Evolutionary conservation across 495 filamentous ascomycete species (phyloP).

Genomic region (Aspergillus asperescens): DNA sequence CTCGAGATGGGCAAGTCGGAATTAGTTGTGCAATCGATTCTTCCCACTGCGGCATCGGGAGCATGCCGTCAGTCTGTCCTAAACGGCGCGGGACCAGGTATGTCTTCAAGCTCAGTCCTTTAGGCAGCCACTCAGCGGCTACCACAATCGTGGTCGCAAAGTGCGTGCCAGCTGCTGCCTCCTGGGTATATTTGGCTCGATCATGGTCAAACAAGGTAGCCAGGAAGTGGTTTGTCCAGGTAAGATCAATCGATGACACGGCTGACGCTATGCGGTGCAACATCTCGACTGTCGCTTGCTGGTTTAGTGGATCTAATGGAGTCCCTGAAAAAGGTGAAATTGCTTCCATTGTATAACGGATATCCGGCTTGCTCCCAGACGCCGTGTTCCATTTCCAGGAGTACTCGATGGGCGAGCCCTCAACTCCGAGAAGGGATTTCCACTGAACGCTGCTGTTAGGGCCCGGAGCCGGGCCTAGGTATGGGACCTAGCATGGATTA

Average conservation of each 20-base stretch:
- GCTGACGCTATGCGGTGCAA: background rate
- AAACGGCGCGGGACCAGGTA: background rate
- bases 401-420: background rate
- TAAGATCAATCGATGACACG: background rate
- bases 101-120: background rate
- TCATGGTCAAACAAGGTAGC: background rate
- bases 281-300: background rate
- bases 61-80: background rate
- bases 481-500: background rate
- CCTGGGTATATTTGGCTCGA: background rate
- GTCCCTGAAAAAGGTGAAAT: background rate
- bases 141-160: background rate
- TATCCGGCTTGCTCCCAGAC: background rate
- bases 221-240: background rate
- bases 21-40: background rate
- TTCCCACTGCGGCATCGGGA: background rate
- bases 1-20: background rate
- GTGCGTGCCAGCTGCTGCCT: background rate
- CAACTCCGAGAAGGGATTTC: background rate
- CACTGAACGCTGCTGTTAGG: background rate
- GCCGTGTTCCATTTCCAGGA: constrained; percentile 1
- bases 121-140: background rate
- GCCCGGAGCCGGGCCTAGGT: background rate
- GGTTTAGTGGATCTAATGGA: background rate
- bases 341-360: background rate